These are phyloP conservation scores for Infundibulicybe gibba DNA, from an alignment of 768 basidiomycete genomes.

Conservation along the genomic window DNA sequence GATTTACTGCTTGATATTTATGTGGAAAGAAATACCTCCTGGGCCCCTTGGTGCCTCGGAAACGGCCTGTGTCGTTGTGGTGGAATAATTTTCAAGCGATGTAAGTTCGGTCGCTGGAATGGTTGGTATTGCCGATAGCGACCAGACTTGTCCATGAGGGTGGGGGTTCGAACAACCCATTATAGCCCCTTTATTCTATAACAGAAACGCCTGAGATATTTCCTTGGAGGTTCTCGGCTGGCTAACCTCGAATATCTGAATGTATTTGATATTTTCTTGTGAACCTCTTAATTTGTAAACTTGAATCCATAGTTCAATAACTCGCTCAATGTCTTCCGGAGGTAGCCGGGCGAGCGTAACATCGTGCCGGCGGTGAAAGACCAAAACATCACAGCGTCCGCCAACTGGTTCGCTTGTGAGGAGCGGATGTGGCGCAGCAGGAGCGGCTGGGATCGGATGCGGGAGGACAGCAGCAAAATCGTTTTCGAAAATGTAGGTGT, in stretches of 20 bases:
- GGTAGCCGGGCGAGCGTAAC: conserved; percentile 72
- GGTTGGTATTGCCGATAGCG: conserved; percentile 67
- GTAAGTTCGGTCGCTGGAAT: conserved; percentile 65
- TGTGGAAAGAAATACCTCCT: conserved; percentile 24
- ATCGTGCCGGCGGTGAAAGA: conserved; percentile 86
- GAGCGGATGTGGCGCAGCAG: conserved; percentile 54
- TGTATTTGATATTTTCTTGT: conserved; percentile 69
- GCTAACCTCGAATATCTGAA: conserved; percentile 87
- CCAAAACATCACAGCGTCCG: conserved; percentile 85
- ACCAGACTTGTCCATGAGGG: conserved; percentile 91
- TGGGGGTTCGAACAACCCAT: conserved; percentile 97
- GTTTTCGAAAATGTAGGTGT: conserved; percentile 72
- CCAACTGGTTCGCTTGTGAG: conserved; percentile 63
- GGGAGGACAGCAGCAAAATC: conserved; percentile 82
- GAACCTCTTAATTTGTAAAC: conserved; percentile 58
- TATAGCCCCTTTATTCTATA: conserved; percentile 87
- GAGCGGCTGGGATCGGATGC: conserved; percentile 50
- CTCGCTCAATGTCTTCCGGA: conserved; percentile 49
- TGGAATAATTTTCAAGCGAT: conserved; percentile 49
- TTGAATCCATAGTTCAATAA: conserved; percentile 72
- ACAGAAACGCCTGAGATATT: not conserved
- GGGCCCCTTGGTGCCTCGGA: conserved; percentile 55
- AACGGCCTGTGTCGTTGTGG: conserved; percentile 22
- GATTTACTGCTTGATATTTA: not conserved
- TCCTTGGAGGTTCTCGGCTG: too few relatives aligned